Evolutionary conservation across 208 protist genomes (phyloP), one percentile per base, ranked within the genome.

Genomic region (Leishmania lainsoni): DNA sequence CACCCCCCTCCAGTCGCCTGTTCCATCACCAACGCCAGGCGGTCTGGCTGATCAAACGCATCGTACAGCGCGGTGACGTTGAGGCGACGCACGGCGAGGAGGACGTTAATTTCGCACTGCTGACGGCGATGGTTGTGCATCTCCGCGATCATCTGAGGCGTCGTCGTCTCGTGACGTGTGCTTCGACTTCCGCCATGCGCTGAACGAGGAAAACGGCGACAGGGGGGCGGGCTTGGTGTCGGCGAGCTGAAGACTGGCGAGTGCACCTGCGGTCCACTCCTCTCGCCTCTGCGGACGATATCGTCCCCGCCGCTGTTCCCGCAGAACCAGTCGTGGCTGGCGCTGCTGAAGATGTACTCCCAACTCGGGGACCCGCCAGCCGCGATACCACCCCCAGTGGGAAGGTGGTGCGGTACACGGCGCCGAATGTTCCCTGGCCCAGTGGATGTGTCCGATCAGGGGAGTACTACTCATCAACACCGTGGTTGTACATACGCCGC

Each of bases 31-130:
- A 96, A 76, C 10, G 88, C 86, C 42, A 96, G 86, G 61, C 79
- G 84, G 51, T 86, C 76, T 5, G 83, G 84, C 29, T 86, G 81
- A 39, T 94, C 86, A 70, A 94, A 96, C 32, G 93, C 88, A 42
- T 92, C 90, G 61, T 90, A 90, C 83, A 96, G 74, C 16, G 87
- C 81, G 26, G 89, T 89, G 12, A 96, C 78, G 81, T 93, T 90
- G 9, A 84, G 87, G 75, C 95, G 93, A 2, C 83, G 87, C 58
- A 95, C 84, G 10, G 83, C 77, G 26, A 90, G 87, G 26, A 94
- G 85, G 45, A 96, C 89, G 76, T 92, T 92, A 39, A 95, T 89
- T 84, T 96, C 93, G 58, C 90, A 88, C 77, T 95, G 88, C 85
- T 92, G 85, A 52, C 90, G 88, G 22, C 56, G 39, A 10, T 49